phyloP scores from a whole-genome alignment of 2,329 filamentous ascomycete species.

The Plenodomus tracheiphilus region DNA sequence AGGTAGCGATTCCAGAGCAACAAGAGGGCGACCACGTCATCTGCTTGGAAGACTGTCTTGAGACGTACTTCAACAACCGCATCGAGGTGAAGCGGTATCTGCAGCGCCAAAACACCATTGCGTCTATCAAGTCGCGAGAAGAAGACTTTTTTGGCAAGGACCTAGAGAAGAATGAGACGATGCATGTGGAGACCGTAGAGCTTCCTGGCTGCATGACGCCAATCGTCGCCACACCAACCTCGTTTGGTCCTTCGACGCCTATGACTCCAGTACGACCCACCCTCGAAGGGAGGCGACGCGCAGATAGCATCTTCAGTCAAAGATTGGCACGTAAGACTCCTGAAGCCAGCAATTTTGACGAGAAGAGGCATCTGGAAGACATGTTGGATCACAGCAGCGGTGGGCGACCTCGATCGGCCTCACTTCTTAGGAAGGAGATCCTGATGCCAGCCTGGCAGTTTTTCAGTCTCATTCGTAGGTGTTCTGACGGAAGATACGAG shows the following conservation, averaged over 20 bases:
- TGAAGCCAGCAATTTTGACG: conserved; percentile 55
- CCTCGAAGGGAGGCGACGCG: conserved; percentile 44
- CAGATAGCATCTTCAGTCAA: conserved; percentile 56
- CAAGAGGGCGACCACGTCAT: conserved; percentile 68
- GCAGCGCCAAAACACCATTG: conserved; percentile 62
- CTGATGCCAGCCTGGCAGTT: conserved; percentile 98
- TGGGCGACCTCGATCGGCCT: conserved; percentile 42
- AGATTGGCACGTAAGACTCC: conserved; percentile 44
- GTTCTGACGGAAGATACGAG: too few relatives aligned
- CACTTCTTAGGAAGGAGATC: conserved; percentile 71
- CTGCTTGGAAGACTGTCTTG: conserved; percentile 86
- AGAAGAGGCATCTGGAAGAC: conserved; percentile 53
- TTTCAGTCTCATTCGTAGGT: conserved; percentile 86
- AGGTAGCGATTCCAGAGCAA: conserved; percentile 84
- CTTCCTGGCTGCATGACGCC: conserved; percentile 39
- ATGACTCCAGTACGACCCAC: conserved; percentile 29
- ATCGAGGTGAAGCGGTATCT: conserved; percentile 85
- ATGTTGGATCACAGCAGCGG: conserved; percentile 38
- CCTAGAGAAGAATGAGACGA: conserved; percentile 39
- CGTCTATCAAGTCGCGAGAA: conserved; percentile 48
- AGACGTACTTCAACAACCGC: conserved; percentile 91
- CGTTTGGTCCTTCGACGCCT: conserved; percentile 30
- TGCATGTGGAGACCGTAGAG: conserved; percentile 52
- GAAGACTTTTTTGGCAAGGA: conserved; percentile 32
- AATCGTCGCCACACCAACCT: conserved; percentile 36